Base-by-base conservation (phyloP, 371 early-diverging fungal species). In the Phascolomyces articulosus region DNA sequence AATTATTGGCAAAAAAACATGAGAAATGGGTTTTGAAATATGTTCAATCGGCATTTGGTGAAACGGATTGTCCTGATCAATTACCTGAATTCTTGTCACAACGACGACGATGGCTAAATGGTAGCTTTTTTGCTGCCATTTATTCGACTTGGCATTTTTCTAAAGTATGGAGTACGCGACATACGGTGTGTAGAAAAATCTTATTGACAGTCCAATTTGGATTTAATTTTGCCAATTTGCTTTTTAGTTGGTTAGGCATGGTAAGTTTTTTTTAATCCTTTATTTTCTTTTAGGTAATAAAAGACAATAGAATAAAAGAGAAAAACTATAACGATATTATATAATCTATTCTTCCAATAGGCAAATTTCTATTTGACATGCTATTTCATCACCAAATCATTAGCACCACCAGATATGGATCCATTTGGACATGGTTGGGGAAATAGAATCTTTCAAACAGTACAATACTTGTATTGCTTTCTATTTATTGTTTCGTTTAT, bases 61-160 rank as follows among this genome's bases (percentile, higher is more conserved):
- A 92, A 62, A 95, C 95, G 2, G 95, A 95, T 76, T 93, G 91
- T 7, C 96, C 96, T 4, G 85, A 85, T 61, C 79, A 79, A 9
- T 73, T 93, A 9, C 87, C 93, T 1, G 96, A 95, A 67, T 91
- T 94, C 62, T 90, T 95, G 24, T 89, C 91, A 0, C 96, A 95
- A 71, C 84, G 96, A 63, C 87, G 96, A 63, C 86, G 96, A 48
- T 95, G 96, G 96, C 75, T 94, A 44, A 95, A 95, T 80, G 96
- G 96, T 0, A 87, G 89, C 3, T 91, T 92, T 79, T 91, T 91
- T 70, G 85, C 88, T 7, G 83, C 82, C 6, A 80, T 89, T 16
- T 89, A 88, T 71, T 84, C 86, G 2, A 62, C 84, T 8, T 81
- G 78, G 38, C 79, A 87, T 56, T 85, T 79, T 51, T 70, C 67